phyloP scores from a whole-genome alignment of 768 basidiomycete genomes.

The Cystofilobasidium capitatum region DNA sequence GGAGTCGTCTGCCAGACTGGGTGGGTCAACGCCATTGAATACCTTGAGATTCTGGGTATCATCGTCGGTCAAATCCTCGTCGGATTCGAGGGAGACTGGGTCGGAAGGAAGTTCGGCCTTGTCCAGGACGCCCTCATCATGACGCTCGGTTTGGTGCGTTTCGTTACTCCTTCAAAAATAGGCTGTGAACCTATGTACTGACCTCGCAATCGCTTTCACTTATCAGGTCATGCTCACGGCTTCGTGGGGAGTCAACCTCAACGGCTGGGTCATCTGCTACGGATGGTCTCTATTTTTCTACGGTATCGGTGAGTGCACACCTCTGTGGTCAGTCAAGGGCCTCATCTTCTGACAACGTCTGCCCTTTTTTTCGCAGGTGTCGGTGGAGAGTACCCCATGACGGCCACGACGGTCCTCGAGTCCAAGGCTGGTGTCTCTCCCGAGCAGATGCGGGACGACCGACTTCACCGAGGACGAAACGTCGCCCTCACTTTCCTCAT shows the following conservation, averaged over 20 bases:
- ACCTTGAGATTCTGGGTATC: slow-evolving; percentile 42
- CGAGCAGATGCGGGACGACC: slow-evolving; percentile 37
- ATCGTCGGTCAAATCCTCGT: slow-evolving; percentile 41
- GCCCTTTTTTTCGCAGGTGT: not conserved
- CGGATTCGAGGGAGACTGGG: slow-evolving; percentile 42
- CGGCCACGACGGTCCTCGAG: slow-evolving; percentile 41
- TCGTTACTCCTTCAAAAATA: not conserved
- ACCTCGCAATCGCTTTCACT: slow-evolving; percentile 18
- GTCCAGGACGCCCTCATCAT: slow-evolving; percentile 43
- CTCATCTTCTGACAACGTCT: too few relatives aligned
- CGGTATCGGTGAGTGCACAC: slow-evolving; percentile 36
- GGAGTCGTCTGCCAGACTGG: slow-evolving; percentile 36
- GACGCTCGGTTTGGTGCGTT: slow-evolving; percentile 29
- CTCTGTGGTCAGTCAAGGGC: slow-evolving; percentile 18
- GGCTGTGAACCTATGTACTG: not conserved
- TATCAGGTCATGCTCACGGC: slow-evolving; percentile 43
- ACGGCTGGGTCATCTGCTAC: slow-evolving; percentile 43
- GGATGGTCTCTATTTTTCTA: slow-evolving; percentile 41
- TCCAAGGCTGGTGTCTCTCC: slow-evolving; percentile 32
- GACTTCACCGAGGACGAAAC: slow-evolving; percentile 42
- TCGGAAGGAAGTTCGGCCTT: slow-evolving; percentile 40
- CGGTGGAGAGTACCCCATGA: slow-evolving; percentile 42
- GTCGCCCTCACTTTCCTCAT: slow-evolving; percentile 43
- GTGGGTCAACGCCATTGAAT: slow-evolving; percentile 40
- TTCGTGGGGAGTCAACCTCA: slow-evolving; percentile 40